These are phyloP conservation scores for Ascocoryne sarcoides DNA, from an alignment of 2,329 filamentous ascomycete genomes.

Conservation along the genomic window DNA sequence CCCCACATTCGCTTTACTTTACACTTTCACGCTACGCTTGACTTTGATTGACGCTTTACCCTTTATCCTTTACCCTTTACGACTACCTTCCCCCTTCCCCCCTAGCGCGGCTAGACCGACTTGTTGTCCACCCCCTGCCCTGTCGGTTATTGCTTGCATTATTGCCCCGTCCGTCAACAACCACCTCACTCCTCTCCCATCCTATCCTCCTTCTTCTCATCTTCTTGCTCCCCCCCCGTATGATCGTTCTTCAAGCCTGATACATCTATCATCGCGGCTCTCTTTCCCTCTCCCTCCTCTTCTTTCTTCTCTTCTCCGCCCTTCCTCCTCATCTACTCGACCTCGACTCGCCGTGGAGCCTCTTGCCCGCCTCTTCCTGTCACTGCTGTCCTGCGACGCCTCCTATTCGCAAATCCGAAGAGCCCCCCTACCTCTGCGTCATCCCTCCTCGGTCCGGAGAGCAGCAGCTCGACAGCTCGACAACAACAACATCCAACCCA, in stretches of 20 bases:
- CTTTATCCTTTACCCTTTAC: too few relatives aligned
- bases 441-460: background rate
- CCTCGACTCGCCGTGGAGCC: conserved; percentile 3
- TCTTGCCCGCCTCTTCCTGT: conserved; percentile 12
- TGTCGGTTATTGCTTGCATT: background rate
- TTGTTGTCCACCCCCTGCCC: too few relatives aligned
- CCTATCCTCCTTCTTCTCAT: too few relatives aligned
- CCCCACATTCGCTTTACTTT: too few relatives aligned
- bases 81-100: too few relatives aligned
- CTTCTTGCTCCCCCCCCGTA: background rate
- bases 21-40: too few relatives aligned
- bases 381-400: conserved; percentile 12
- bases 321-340: conserved; percentile 7
- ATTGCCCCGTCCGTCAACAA: background rate
- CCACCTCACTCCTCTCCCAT: background rate
- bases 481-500: conserved; percentile 1
- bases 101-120: background rate
- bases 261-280: background rate
- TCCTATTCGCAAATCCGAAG: too few relatives aligned
- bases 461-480: too few relatives aligned
- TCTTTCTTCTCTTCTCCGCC: conserved; percentile 4
- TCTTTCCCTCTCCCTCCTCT: conserved; percentile 1
- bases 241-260: background rate
- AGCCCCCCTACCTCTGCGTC: background rate
- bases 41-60: too few relatives aligned